Percentiles rank a stretch among this genome's conserved stretches.
Conservation (phyloP, 495 filamentous ascomycete genomes). For the Penicillium malachiteum region DNA sequence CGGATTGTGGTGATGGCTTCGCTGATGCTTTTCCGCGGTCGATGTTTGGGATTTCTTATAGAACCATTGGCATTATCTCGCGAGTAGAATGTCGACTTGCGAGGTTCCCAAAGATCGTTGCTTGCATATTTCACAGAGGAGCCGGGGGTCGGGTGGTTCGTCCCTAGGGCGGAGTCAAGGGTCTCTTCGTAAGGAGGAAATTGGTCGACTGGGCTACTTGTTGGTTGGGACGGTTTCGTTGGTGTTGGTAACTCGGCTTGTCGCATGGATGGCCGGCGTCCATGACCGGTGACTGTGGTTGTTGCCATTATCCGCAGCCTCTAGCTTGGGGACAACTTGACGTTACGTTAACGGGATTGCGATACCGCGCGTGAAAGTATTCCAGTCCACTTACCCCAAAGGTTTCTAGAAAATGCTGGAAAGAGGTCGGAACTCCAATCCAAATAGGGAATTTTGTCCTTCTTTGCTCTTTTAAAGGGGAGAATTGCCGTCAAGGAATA, state of each 20-base stretch:
- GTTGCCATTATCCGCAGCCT: constrained; percentile 37
- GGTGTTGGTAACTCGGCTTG: constrained; percentile 39
- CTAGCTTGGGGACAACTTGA: not conserved
- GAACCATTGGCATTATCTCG: constrained; percentile 43
- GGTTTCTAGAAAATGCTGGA: not conserved
- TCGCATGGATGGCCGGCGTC: constrained; percentile 44
- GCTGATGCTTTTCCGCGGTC: constrained; percentile 77
- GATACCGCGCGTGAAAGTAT: not conserved
- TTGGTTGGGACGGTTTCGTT: constrained; percentile 31
- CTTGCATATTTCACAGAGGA: constrained; percentile 34
- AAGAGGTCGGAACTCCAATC: not conserved
- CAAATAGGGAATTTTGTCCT: not conserved
- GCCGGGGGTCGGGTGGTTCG: constrained; percentile 21
- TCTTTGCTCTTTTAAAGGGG: not conserved
- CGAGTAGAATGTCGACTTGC: constrained; percentile 29
- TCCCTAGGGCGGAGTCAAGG: constrained; percentile 27
- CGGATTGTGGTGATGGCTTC: constrained; percentile 81
- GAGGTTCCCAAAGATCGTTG: constrained; percentile 39
- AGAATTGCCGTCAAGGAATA: not conserved
- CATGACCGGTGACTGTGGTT: constrained; percentile 45
- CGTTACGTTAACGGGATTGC: constrained; percentile 1
- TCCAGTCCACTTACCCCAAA: not conserved
- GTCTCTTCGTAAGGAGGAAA: constrained; percentile 46
- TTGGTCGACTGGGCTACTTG: constrained; percentile 43
- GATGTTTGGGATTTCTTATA: constrained; percentile 55